A percentile compares a stretch with the other conserved stretches of the same genome.
Evolutionary conservation across 2,329 filamentous ascomycete species (phyloP).

Genomic region (Aspergillus sp.): DNA sequence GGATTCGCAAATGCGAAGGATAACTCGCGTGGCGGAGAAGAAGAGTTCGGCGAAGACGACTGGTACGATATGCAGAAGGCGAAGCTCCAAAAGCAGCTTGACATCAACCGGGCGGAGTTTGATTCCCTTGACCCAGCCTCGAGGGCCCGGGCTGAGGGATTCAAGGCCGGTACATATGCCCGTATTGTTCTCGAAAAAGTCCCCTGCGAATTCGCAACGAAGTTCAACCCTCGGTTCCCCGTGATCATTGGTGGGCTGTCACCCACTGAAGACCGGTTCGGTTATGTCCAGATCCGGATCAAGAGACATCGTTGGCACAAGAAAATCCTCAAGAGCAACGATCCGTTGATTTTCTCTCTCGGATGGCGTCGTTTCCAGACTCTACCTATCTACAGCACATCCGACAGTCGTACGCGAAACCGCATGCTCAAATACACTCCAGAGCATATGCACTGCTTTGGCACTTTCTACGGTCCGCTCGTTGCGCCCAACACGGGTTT

Average conservation of each 20-base stretch:
- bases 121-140: constrained; percentile 81
- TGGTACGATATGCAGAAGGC: constrained; percentile 99
- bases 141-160: constrained; percentile 80
- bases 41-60: constrained; percentile 89
- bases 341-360: constrained; percentile 93
- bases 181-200: constrained; percentile 87
- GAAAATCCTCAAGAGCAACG: constrained; percentile 97
- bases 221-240: constrained; percentile 78
- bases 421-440: constrained; percentile 99
- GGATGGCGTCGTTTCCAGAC: constrained; percentile 96
- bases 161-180: constrained; percentile 87
- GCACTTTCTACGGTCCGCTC: constrained; percentile 89
- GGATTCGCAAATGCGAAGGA: constrained; percentile 85
- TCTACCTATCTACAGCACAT: constrained; percentile 89
- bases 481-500: constrained; percentile 96
- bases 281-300: constrained; percentile 91
- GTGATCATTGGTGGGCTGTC: constrained; percentile 89
- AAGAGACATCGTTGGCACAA: constrained; percentile 99
- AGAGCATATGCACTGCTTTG: constrained; percentile 99
- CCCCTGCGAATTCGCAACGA: constrained; percentile 81
- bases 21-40: constrained; percentile 67
- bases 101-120: constrained; percentile 95
- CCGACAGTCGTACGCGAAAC: constrained; percentile 87
- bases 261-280: constrained; percentile 91
- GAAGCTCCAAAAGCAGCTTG: constrained; percentile 87